phyloP scores from a whole-genome alignment of 306 rosid species.

The Abrus precatorius region DNA sequence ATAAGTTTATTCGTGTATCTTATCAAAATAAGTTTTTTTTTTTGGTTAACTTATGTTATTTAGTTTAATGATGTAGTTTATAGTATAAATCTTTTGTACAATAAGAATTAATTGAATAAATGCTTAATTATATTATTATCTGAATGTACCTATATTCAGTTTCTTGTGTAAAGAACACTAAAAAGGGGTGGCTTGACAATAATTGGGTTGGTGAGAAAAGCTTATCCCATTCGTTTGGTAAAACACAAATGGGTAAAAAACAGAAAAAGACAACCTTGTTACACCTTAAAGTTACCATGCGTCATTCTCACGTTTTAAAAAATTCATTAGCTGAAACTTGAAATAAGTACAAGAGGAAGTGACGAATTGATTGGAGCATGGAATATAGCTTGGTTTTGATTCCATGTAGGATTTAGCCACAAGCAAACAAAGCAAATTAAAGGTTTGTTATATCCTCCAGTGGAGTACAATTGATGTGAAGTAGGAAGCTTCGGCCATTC shows the following conservation, averaged over 20 bases:
- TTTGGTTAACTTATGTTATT: too few species aligned
- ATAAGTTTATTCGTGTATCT: too few species aligned
- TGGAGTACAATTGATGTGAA: neutral
- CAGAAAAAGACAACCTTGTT: neutral
- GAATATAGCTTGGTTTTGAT: constrained; percentile 13
- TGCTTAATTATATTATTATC: too few species aligned
- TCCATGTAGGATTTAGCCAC: constrained; percentile 19
- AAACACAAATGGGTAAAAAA: neutral
- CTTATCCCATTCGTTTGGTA: constrained; percentile 35
- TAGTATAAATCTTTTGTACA: too few species aligned
- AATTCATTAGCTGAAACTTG: constrained; percentile 29
- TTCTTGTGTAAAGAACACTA: neutral
- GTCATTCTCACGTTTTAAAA: constrained; percentile 7
- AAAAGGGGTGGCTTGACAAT: neutral
- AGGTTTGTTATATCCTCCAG: neutral
- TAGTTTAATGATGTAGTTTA: too few species aligned
- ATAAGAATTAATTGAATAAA: too few species aligned
- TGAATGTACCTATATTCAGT: neutral
- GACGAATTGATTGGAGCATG: constrained; percentile 40
- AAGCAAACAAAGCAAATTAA: neutral
- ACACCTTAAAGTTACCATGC: neutral
- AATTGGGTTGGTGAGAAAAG: constrained; percentile 26
- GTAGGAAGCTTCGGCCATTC: constrained; percentile 35
- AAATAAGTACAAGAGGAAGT: constrained; percentile 6
- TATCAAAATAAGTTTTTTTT: too few species aligned